Evolutionary conservation across 2,329 filamentous ascomycete genomes (phyloP).

Genomic region (Xylaria sp.): DNA sequence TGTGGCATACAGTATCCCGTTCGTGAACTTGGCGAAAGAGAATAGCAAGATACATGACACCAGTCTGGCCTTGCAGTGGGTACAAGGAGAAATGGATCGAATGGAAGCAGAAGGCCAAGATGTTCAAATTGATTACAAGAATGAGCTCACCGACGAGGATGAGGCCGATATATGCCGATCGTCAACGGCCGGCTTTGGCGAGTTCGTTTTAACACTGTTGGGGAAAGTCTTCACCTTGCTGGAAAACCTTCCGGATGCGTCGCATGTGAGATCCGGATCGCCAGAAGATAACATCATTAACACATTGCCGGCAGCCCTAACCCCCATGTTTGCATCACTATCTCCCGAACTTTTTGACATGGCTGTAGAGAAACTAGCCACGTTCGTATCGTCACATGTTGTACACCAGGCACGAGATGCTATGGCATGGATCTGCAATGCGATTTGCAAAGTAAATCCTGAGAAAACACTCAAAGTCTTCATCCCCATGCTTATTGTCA

Average conservation of each 20-base stretch:
- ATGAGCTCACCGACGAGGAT: conserved; percentile 83
- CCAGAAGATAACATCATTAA: conserved; percentile 98
- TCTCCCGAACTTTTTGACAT: conserved; percentile 95
- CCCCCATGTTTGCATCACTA: conserved; percentile 87
- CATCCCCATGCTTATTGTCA: conserved; percentile 87
- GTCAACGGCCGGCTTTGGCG: conserved; percentile 91
- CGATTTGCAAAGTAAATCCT: conserved; percentile 93
- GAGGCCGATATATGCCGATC: conserved; percentile 91
- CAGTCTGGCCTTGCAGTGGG: conserved; percentile 87
- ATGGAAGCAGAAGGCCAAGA: conserved; percentile 90
- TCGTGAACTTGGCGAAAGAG: conserved; percentile 81
- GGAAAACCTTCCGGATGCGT: conserved; percentile 93
- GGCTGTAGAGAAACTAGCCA: conserved; percentile 88
- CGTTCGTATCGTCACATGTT: conserved; percentile 92
- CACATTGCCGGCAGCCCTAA: conserved; percentile 89
- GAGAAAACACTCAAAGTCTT: conserved; percentile 92
- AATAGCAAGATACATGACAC: conserved; percentile 76
- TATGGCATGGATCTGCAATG: conserved; percentile 98
- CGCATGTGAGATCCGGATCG: conserved; percentile 86
- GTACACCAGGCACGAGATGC: conserved; percentile 97
- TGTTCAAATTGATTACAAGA: conserved; percentile 85
- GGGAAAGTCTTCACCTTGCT: conserved; percentile 95
- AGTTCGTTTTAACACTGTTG: conserved; percentile 90
- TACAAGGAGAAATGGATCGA: conserved; percentile 91
- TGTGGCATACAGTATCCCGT: conserved; percentile 94